A percentile compares a stretch with the other conserved stretches of the same genome.
These are phyloP conservation scores for Sonneratia alba DNA, from an alignment of 345 rosid genomes.

Conservation along the genomic window DNA sequence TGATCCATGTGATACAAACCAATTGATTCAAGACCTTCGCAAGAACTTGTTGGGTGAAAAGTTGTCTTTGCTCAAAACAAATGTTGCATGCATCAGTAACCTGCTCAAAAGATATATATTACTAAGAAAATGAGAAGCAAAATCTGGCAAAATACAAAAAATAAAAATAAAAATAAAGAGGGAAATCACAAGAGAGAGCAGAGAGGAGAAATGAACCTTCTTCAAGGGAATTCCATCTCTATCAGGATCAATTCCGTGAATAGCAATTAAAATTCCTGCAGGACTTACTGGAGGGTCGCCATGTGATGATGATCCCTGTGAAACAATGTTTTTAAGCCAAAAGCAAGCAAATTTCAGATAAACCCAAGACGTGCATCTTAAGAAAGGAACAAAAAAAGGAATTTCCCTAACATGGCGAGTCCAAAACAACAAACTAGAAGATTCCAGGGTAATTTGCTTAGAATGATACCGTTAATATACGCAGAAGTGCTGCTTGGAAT, in stretches of 20 bases:
- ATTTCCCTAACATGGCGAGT: neutral
- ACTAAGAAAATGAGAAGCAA: neutral
- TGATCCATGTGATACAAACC: slow-evolving; percentile 38
- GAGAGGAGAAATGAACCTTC: slow-evolving; percentile 38
- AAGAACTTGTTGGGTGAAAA: slow-evolving; percentile 88
- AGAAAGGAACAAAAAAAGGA: neutral
- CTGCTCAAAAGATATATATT: slow-evolving; percentile 32
- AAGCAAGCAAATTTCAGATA: neutral
- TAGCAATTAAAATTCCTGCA: slow-evolving; percentile 75
- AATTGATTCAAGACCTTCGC: slow-evolving; percentile 93
- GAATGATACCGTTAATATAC: slow-evolving; percentile 58
- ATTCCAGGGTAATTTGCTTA: neutral
- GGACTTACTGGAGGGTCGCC: slow-evolving; percentile 64
- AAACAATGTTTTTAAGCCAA: slow-evolving; percentile 12
- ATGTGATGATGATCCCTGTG: slow-evolving; percentile 68
- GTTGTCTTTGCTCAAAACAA: slow-evolving; percentile 80
- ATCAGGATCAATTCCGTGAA: slow-evolving; percentile 87
- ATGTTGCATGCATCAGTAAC: slow-evolving; percentile 90
- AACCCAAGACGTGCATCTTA: neutral
- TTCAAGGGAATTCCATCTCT: slow-evolving; percentile 87
- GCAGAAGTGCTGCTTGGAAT: slow-evolving; percentile 72
- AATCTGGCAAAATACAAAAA: slow-evolving; percentile 5
- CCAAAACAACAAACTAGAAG: neutral
- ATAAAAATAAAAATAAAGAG: neutral
- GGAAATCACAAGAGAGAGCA: neutral